Percentiles rank a stretch among this genome's conserved stretches.
Conservation (phyloP, 768 basidiomycete species). For the Tricholoma furcatifolium region DNA sequence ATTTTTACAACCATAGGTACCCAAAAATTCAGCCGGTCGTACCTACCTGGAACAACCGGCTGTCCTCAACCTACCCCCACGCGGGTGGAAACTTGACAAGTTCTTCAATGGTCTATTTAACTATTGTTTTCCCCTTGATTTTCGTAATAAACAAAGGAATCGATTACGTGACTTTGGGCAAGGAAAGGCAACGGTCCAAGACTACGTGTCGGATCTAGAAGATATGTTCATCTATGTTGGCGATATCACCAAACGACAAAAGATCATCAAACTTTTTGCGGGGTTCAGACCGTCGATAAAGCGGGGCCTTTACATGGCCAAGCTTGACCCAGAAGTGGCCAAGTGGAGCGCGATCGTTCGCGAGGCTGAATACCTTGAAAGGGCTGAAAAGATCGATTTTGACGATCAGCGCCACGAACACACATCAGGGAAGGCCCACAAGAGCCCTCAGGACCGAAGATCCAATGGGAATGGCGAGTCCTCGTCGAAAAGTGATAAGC, state of each 20-base stretch:
- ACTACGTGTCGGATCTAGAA: conserved; percentile 29
- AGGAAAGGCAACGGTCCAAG: conserved; percentile 20
- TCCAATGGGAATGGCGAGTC: no score
- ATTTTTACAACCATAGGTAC: no score
- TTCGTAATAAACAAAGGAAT: conserved; percentile 21
- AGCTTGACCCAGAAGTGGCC: conserved; percentile 24
- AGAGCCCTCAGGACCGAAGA: no score
- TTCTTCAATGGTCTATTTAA: conserved; percentile 9
- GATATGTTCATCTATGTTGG: conserved; percentile 29
- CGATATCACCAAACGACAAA: conserved; percentile 18
- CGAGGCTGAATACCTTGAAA: conserved; percentile 27
- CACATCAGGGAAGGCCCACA: no score
- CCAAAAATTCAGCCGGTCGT: no score
- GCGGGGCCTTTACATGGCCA: conserved; percentile 23
- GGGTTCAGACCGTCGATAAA: conserved; percentile 27
- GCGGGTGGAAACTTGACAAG: background rate
- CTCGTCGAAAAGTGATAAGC: no score
- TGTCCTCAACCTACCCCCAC: no score
- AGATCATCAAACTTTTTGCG: conserved; percentile 32
- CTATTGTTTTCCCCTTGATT: conserved; percentile 16
- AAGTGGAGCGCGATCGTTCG: conserved; percentile 23
- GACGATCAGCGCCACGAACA: background rate
- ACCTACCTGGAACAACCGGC: no score
- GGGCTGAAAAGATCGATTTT: conserved; percentile 6
- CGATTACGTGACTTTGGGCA: conserved; percentile 22